Evolutionary conservation across 129 eudicot species (phyloP).

Genomic region (Flaveria brownii): DNA sequence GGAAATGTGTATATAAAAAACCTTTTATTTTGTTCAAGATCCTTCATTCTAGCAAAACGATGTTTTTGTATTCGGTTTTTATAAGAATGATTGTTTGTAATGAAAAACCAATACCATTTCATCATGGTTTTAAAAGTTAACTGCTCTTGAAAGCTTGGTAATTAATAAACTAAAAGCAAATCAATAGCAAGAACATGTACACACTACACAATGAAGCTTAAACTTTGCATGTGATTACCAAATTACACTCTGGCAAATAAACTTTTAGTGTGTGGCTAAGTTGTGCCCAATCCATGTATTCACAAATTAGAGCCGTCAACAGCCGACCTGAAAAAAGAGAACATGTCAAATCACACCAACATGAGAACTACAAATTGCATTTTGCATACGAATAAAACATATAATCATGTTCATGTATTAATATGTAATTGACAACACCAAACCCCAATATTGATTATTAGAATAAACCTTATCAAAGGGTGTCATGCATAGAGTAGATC

Average conservation of each 20-base stretch:
- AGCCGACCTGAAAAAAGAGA: conserved; percentile 61
- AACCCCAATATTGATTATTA: background rate
- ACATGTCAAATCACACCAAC: conserved; percentile 28
- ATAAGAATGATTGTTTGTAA: conserved; percentile 10
- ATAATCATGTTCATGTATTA: background rate
- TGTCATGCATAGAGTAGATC: background rate
- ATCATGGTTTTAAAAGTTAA: background rate
- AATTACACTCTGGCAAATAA: conserved; percentile 82
- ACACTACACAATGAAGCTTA: conserved; percentile 9
- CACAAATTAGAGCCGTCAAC: conserved; percentile 86
- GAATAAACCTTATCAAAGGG: background rate
- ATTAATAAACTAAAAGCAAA: background rate
- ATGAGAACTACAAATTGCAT: conserved; percentile 21
- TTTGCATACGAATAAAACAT: background rate
- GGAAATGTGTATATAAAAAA: background rate
- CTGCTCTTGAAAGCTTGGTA: background rate
- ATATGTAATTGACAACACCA: background rate
- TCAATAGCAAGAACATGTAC: conserved; percentile 12
- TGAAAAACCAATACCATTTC: background rate
- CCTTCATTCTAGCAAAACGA: background rate
- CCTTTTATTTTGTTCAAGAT: background rate
- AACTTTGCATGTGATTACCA: conserved; percentile 53
- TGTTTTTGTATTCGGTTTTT: background rate
- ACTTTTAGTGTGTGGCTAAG: conserved; percentile 83
- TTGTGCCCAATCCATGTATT: conserved; percentile 98